Evolutionary conservation across 2,329 filamentous ascomycete genomes (phyloP), one percentile per base, ranked within the genome.

Genomic region (Fonsecaea nubica): DNA sequence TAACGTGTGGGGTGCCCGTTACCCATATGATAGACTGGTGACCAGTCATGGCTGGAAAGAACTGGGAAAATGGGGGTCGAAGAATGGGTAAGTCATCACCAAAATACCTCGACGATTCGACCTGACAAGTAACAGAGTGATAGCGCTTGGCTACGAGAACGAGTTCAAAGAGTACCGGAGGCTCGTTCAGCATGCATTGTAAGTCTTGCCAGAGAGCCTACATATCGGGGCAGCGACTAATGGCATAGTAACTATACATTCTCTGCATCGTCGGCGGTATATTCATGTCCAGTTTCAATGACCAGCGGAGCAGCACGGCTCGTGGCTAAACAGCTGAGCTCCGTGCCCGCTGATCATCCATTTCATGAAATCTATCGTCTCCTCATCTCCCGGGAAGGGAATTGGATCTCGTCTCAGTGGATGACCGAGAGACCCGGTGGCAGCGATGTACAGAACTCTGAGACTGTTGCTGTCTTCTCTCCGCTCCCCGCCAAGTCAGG

Each of bases 331-430:
- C 69, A 72, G 40, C 36, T 69, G 4, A 12, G 58, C 25, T 56
- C 52, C 10, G 52, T 72, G 18, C 72, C 73, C 10, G 15, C 55
- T 6, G 70, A 73, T 32, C 73, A 75, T 59, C 70, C 68, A 9
- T 65, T 70, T 33, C 66, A 70, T 25, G 66, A 69, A 21, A 38
- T 69, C 2, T 69, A 69, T 64, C 58, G 61, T 18, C 63, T 59
- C 15, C 57, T 70, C 9, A 69, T 35, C 15, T 55, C 62, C 4
- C 66, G 68, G n/a, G 71, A 53, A 63, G 63, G 56, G 68, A 76
- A 65, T 32, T 92, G 89, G 90, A 92, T 89, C 0, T 90, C 86
- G 48, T 75, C 75, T 4, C 76, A 78, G 54, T 78, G 76, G 76
- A 78, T 78, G 76, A 77, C 76, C 0, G 76, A 78, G 62, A 69